A percentile compares a stretch with the other conserved stretches of the same genome.
Conservation (phyloP, 306 rosid genomes). For the Benincasa hispida region DNA sequence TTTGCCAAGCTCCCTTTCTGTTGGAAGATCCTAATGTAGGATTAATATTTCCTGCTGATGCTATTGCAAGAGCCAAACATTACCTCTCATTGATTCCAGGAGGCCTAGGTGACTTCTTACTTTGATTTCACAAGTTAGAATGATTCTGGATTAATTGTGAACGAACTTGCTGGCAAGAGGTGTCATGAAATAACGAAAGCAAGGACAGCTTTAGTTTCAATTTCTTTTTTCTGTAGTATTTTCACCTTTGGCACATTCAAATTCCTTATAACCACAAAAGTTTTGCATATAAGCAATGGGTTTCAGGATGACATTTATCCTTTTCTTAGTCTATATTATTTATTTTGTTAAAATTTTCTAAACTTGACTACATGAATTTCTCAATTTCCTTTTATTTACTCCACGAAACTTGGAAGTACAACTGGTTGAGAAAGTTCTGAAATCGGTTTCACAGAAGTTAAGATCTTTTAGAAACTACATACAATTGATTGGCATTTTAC, state of each 20-base stretch:
- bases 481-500: not conserved
- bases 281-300: not conserved
- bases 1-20: constrained; percentile 98
- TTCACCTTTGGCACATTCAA: not conserved
- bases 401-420: not conserved
- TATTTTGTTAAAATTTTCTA: not conserved
- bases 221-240: not conserved
- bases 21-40: constrained; percentile 94
- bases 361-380: not conserved
- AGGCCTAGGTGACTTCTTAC: constrained; percentile 64
- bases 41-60: constrained; percentile 90
- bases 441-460: not conserved
- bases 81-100: constrained; percentile 72
- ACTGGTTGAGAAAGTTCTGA: not conserved
- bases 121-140: not conserved
- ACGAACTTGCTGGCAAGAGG: not conserved
- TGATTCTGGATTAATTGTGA: not conserved
- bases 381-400: not conserved
- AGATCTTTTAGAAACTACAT: not conserved
- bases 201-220: not conserved
- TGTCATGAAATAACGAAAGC: not conserved
- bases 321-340: not conserved
- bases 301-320: not conserved
- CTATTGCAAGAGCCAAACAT: constrained; percentile 81
- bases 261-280: not conserved